Evolutionary conservation across 2,329 filamentous ascomycete species (phyloP).

Genomic region (Sarocladium oryzae): DNA sequence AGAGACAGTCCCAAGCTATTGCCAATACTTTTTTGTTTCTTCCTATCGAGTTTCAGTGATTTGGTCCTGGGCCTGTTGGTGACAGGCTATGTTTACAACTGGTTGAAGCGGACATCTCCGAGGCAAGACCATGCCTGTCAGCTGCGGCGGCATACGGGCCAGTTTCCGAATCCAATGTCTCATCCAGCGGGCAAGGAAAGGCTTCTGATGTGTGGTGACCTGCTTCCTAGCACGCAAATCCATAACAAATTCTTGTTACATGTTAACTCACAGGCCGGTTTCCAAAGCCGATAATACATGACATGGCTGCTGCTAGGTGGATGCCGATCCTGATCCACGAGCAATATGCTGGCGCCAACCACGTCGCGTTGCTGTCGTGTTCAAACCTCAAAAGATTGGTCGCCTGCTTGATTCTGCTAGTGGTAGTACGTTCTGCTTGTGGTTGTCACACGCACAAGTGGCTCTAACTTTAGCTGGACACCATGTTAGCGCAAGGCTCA

Average conservation of each 20-base stretch:
- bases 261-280: conserved; percentile 1
- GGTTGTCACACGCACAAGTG: conserved; percentile 2
- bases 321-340: conserved; percentile 2
- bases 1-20: background rate
- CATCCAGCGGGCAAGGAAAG: too few relatives aligned
- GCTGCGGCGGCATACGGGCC: background rate
- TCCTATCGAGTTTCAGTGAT: too few relatives aligned
- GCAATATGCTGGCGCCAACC: background rate
- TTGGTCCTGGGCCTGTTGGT: too few relatives aligned
- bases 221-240: too few relatives aligned
- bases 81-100: background rate
- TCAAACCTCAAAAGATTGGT: too few relatives aligned
- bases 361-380: too few relatives aligned
- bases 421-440: background rate
- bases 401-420: background rate
- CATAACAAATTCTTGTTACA: too few relatives aligned
- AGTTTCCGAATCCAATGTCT: too few relatives aligned
- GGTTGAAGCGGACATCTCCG: background rate
- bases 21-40: background rate
- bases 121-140: background rate
- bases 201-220: too few relatives aligned
- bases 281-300: background rate
- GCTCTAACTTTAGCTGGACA: background rate
- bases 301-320: background rate
- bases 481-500: background rate